These are phyloP conservation scores for Trichoderma sp. DNA, from an alignment of 2,329 filamentous ascomycete species.

Conservation along the genomic window DNA sequence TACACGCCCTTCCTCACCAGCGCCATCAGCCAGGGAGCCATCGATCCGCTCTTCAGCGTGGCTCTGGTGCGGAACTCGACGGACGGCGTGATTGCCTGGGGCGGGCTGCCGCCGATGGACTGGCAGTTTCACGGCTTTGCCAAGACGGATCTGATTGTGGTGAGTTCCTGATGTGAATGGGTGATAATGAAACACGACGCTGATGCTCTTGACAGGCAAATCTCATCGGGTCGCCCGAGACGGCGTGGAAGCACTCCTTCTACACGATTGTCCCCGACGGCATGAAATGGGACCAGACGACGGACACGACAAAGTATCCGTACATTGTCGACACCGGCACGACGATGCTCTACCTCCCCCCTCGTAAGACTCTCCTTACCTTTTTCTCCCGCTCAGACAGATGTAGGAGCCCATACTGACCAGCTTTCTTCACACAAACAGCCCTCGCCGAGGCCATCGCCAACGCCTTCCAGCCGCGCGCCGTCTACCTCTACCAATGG, in stretches of 20 bases:
- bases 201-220: constrained; percentile 44
- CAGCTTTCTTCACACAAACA: constrained; percentile 30
- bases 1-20: constrained; percentile 55
- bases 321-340: constrained; percentile 58
- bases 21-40: constrained; percentile 50
- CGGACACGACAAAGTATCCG: constrained; percentile 48
- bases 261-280: constrained; percentile 57
- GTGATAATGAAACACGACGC: neutral
- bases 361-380: constrained; percentile 41
- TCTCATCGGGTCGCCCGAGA: constrained; percentile 43
- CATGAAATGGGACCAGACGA: constrained; percentile 48
- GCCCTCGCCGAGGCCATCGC: constrained; percentile 54
- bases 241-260: constrained; percentile 52
- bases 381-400: no score
- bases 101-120: constrained; percentile 48
- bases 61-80: constrained; percentile 52
- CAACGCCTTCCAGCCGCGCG: constrained; percentile 49
- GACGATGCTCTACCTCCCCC: constrained; percentile 54
- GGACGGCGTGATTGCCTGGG: constrained; percentile 51
- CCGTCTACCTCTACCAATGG: constrained; percentile 51
- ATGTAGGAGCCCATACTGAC: neutral
- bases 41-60: constrained; percentile 52
- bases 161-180: constrained; percentile 39
- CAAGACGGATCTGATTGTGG: constrained; percentile 49
- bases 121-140: constrained; percentile 38